Base-by-base conservation (phyloP, 2,329 filamentous ascomycete species). In the Knoxdaviesia capensis region DNA sequence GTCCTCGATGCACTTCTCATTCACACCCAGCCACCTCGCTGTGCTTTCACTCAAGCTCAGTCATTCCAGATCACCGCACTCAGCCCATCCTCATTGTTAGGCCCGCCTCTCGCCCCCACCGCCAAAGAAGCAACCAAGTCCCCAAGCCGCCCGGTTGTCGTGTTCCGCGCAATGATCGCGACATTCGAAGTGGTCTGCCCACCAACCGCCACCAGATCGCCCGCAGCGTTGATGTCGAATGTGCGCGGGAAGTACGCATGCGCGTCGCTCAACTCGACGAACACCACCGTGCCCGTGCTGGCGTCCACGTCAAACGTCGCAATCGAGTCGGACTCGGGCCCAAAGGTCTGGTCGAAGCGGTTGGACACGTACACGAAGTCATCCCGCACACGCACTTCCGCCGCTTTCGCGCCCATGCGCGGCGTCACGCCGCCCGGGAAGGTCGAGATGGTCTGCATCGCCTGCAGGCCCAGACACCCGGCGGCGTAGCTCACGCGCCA, bases 201-300 rank as follows among this genome's bases (percentile, higher is more conserved):
- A 0, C 69, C 77, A 35, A 82, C 65, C 0, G 76, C 77, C 2
- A 80, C 64, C 45, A 77, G 49, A 38, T 66, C 61, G 0, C 77
- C 77, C 0, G 65, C 65, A 35, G 62, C 62, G 51, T 77, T 80
- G 42, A 79, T 59, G 28, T 63, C 62, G 52, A 80, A 77, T 1
- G 75, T 76, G 1, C 78, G 62, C 0, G 78, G 77, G 48, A 68
- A 74, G 43, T 59, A 65, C 0, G 76, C 70, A 46, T 71, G 68
- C 2, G 73, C 65, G 29, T 71, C 69, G 2, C 64, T 67, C 1
- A 72, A 58, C 45, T 74, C 65, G 1, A 68, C 52, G 48, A 73
- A 73, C 0, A 49, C 52, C 9, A 79, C 54, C 0, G 54, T 61
- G 8, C 73, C 74, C 11, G 67, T 58, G 1, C 53, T 48, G 1